Conservation (phyloP, 192 early-diverging fungal species). For the Diversispora epigaea region DNA sequence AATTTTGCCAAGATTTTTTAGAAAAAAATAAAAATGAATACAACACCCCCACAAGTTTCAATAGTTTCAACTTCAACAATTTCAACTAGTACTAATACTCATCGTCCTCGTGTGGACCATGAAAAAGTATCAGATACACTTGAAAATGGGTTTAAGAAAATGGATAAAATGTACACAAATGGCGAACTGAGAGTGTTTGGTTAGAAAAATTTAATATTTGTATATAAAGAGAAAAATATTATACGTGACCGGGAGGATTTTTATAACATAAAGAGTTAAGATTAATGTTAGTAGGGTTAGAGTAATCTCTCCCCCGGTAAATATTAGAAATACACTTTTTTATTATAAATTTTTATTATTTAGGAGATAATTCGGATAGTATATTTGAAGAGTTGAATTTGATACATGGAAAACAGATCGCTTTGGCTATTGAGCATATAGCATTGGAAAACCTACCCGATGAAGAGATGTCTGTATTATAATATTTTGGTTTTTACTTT, state of each 20-base stretch:
- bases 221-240: neutral
- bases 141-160: neutral
- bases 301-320: too few species aligned
- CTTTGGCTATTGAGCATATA: conserved; percentile 29
- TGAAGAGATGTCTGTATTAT: conserved; percentile 24
- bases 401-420: conserved; percentile 31
- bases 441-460: conserved; percentile 28
- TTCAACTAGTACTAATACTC: too few species aligned
- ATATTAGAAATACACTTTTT: neutral
- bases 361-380: conserved; percentile 32
- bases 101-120: too few species aligned
- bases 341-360: neutral
- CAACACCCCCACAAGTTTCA: too few species aligned
- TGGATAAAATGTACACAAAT: conserved; percentile 32
- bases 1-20: too few species aligned
- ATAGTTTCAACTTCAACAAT: too few species aligned
- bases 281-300: too few species aligned
- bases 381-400: conserved; percentile 35
- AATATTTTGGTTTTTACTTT: neutral
- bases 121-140: too few species aligned
- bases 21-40: too few species aligned
- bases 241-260: neutral
- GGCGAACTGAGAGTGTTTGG: conserved; percentile 30
- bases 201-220: neutral
- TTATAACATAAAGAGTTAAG: too few species aligned